Percentiles rank a stretch among this genome's conserved stretches.
phyloP scores from a whole-genome alignment of 768 basidiomycete species.

The Mycena haematopus region DNA sequence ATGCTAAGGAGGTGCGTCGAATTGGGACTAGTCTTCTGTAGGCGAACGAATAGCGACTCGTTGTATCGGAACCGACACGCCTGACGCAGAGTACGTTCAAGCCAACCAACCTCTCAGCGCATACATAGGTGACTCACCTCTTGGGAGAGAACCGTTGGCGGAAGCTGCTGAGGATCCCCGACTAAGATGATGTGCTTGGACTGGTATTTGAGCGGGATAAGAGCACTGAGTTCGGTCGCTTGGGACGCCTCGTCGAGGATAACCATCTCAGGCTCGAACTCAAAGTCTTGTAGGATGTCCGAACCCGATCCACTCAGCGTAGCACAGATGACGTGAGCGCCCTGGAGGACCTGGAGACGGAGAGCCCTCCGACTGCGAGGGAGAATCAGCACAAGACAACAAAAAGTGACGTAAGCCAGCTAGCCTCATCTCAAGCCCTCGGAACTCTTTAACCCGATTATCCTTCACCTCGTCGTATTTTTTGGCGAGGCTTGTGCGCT shows the following conservation, averaged over 20 bases:
- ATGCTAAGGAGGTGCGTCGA: conserved; percentile 94
- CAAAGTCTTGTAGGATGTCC: conserved; percentile 79
- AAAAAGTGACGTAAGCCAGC: background rate
- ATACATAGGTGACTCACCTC: conserved; percentile 39
- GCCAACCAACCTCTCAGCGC: background rate
- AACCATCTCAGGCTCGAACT: conserved; percentile 95
- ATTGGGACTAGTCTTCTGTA: conserved; percentile 80
- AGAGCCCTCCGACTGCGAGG: conserved; percentile 65
- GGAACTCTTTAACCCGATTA: conserved; percentile 77
- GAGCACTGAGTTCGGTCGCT: conserved; percentile 90
- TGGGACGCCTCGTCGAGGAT: conserved; percentile 99
- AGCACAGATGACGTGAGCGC: conserved; percentile 93
- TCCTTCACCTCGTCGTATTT: conserved; percentile 82
- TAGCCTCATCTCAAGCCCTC: conserved; percentile 74
- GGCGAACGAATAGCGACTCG: conserved; percentile 90
- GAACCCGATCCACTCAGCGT: conserved; percentile 95
- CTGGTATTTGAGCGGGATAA: conserved; percentile 93
- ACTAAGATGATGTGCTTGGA: conserved; percentile 90
- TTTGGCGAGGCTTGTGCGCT: conserved; percentile 66
- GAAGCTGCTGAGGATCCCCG: conserved; percentile 95
- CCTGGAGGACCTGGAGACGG: conserved; percentile 76
- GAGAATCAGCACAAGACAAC: background rate
- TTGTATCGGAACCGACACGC: conserved; percentile 80
- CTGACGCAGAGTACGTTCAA: conserved; percentile 42
- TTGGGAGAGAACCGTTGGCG: conserved; percentile 76